Base-by-base conservation (phyloP, 208 protist species). In the Angomonas ambiguus region DNA sequence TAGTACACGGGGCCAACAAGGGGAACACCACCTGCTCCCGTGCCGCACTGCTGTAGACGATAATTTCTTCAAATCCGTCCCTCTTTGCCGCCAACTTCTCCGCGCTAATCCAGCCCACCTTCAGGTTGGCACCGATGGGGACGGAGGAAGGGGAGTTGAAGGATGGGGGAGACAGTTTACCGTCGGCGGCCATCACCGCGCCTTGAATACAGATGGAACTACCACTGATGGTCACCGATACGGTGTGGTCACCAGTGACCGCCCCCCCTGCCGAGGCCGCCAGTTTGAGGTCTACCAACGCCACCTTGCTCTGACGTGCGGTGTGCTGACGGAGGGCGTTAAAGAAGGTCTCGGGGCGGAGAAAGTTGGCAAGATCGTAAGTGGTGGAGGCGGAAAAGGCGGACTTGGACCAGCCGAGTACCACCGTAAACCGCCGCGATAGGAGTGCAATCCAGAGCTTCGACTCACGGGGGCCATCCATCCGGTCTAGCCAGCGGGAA, bases 281-380 rank as follows among this genome's bases (percentile, higher is more conserved):
- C 3, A 96, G 82, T n/a, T 71, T 67, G 18, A 96, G 76, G 53
- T 94, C 87, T 6, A 91, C 93, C 33, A 98, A 80, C n/a, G 88
- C 59, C 8, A 61, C 38, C 59, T 77, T 71, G 48, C 71, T 76
- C 16, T 76, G 69, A 28, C 91, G 84, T 13, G 95, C 94, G 10
- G 94, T 98, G 81, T 96, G 78, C 82, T 98, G 93, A 2, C 95
- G 91, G 32, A 98, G 74, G 2, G 97, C 95, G 71, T 98, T 98
- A 61, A 99, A 85, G 74, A 98, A 98, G 48, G 94, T 95, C 38
- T 88, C 66, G 6, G 96, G 97, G 1, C 91, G 88, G 66, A 98
- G 90, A 58, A 98, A 74, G 60, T 91, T 71, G 24, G 76, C 70
- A 11, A 98, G 72, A 63, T 94, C 77, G 65, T 98, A 85, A 13